phyloP scores from a whole-genome alignment of 164 flowering plant species.

The Vitis riparia region DNA sequence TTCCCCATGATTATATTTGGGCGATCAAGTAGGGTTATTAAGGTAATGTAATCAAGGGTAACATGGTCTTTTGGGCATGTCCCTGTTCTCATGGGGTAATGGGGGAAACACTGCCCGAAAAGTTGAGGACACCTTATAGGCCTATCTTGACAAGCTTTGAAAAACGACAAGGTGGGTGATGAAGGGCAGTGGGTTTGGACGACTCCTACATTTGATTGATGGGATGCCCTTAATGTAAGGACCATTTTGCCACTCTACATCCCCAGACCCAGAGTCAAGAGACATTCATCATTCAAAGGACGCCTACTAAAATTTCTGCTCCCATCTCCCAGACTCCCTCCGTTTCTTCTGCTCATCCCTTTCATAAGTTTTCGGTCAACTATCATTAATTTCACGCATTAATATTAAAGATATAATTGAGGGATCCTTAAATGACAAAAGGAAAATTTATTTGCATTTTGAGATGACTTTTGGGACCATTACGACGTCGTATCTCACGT shows the following conservation, averaged over 20 bases:
- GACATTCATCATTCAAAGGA: no score
- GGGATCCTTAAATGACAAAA: no score
- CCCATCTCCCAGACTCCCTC: no score
- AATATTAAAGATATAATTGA: no score
- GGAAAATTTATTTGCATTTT: no score
- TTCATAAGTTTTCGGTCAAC: no score
- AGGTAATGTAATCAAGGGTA: not conserved
- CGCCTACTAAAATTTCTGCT: no score
- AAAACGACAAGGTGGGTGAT: conserved; percentile 9
- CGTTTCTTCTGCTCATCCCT: no score
- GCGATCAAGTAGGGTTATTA: not conserved
- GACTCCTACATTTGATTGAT: conserved; percentile 7
- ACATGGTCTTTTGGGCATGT: not conserved
- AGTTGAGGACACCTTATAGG: not conserved
- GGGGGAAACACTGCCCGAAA: not conserved
- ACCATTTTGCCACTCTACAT: conserved; percentile 6
- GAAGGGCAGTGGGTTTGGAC: conserved; percentile 3
- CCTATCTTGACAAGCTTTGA: not conserved
- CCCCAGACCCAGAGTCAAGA: no score
- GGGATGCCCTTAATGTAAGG: conserved; percentile 1
- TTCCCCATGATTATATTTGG: not conserved
- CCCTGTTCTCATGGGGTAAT: not conserved
- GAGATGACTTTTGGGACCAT: no score
- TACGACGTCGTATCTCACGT: no score
- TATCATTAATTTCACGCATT: no score